phyloP scores from a whole-genome alignment of 1,284 basidiomycete species.

The Fistulinella staudtii region DNA sequence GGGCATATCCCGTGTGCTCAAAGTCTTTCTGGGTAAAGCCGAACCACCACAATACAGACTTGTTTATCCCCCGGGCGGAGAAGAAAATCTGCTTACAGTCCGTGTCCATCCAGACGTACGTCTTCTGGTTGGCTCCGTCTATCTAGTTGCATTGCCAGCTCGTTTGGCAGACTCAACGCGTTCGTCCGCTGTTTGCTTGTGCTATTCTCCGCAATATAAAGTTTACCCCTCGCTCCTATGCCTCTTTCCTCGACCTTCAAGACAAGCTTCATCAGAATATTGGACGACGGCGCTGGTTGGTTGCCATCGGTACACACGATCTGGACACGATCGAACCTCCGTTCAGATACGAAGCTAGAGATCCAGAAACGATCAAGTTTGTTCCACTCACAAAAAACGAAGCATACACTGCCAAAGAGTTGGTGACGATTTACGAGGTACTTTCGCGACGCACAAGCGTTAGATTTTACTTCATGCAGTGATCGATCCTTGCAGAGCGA shows the following conservation, averaged over 20 bases:
- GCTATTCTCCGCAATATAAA: conserved; percentile 88
- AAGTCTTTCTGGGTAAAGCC: conserved; percentile 78
- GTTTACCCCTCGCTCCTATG: conserved; percentile 88
- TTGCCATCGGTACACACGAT: conserved; percentile 98
- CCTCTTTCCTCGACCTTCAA: conserved; percentile 97
- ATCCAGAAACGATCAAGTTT: conserved; percentile 86
- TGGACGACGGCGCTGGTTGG: conserved; percentile 85
- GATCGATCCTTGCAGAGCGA: conserved; percentile 64
- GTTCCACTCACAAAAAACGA: conserved; percentile 66
- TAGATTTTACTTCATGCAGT: not conserved
- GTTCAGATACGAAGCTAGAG: conserved; percentile 88
- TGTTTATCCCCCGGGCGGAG: conserved; percentile 62
- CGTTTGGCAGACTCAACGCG: conserved; percentile 59
- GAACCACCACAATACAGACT: conserved; percentile 72
- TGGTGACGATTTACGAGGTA: conserved; percentile 90
- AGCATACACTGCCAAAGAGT: conserved; percentile 62
- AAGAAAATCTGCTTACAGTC: conserved; percentile 62
- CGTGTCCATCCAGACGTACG: conserved; percentile 68
- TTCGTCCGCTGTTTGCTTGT: conserved; percentile 89
- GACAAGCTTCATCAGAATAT: conserved; percentile 98
- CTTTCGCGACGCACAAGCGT: conserved; percentile 15
- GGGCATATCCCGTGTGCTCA: conserved; percentile 87
- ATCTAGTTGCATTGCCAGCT: not conserved
- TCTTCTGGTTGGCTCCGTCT: conserved; percentile 6
- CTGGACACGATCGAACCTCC: conserved; percentile 85